Percentiles rank a stretch among this genome's conserved stretches.
These are phyloP conservation scores for Xylaria intraflava DNA, from an alignment of 495 filamentous ascomycete genomes.

Conservation along the genomic window DNA sequence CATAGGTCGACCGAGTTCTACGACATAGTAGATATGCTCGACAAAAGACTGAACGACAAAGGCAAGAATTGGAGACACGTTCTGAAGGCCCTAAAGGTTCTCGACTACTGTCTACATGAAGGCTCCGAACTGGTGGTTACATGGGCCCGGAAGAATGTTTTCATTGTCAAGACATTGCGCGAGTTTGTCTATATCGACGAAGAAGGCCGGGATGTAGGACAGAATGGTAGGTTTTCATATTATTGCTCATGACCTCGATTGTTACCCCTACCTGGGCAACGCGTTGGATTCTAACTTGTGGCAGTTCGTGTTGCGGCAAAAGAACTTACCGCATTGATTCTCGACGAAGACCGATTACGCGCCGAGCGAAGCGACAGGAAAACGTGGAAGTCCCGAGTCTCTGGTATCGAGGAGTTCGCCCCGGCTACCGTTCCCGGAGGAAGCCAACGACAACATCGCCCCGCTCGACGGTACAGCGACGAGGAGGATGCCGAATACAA, in stretches of 20 bases:
- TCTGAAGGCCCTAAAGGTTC: constrained; percentile 92
- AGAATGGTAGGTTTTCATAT: constrained; percentile 60
- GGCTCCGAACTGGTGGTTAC: constrained; percentile 95
- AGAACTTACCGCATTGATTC: constrained; percentile 87
- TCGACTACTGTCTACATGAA: constrained; percentile 97
- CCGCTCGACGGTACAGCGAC: constrained; percentile 47
- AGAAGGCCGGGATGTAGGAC: constrained; percentile 87
- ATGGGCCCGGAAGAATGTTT: constrained; percentile 96
- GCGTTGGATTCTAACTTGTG: constrained; percentile 13
- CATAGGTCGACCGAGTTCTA: constrained; percentile 90
- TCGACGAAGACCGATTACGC: constrained; percentile 91
- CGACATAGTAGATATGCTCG: constrained; percentile 99
- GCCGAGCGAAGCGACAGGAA: constrained; percentile 87
- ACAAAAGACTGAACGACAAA: constrained; percentile 98
- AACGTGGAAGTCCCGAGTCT: constrained; percentile 93
- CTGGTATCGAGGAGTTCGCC: constrained; percentile 79
- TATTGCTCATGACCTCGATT: background rate
- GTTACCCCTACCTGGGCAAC: background rate
- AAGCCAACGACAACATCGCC: constrained; percentile 36
- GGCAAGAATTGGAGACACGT: constrained; percentile 99
- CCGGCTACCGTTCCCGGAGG: constrained; percentile 24
- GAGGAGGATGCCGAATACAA: constrained; percentile 91
- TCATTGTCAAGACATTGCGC: constrained; percentile 95
- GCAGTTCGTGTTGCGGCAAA: constrained; percentile 92
- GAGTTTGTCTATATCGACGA: constrained; percentile 97